phyloP scores from a whole-genome alignment of 148 eudicot species.

The Linanthus parryae region DNA sequence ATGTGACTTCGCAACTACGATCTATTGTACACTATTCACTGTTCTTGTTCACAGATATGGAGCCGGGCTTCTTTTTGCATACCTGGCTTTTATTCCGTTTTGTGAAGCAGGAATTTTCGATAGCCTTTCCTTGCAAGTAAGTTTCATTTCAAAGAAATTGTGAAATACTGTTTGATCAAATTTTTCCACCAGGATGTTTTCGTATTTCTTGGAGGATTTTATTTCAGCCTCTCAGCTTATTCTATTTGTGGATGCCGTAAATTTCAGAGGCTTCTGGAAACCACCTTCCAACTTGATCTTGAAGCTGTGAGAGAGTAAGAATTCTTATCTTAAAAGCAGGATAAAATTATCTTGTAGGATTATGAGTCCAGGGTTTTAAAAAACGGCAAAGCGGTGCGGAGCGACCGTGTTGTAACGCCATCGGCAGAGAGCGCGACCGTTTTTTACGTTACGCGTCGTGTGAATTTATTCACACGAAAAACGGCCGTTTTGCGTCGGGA shows the following conservation, averaged over 20 bases:
- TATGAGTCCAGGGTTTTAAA: no score
- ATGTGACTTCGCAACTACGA: background rate
- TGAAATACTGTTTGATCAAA: background rate
- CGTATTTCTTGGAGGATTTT: no score
- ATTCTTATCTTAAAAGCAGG: background rate
- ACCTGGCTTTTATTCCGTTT: conserved; percentile 82
- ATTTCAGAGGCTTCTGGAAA: conserved; percentile 92
- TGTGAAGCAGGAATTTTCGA: conserved; percentile 83
- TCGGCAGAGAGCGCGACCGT: no score
- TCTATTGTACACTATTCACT: conserved; percentile 1
- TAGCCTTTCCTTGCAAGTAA: conserved; percentile 82
- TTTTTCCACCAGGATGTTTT: background rate
- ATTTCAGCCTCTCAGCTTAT: background rate
- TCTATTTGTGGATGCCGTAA: conserved; percentile 9
- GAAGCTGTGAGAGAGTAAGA: conserved; percentile 91
- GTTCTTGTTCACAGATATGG: conserved; percentile 58
- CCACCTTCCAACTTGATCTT: conserved; percentile 87
- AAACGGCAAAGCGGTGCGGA: no score
- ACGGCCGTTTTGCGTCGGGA: no score
- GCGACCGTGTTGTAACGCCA: no score
- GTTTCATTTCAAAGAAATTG: conserved; percentile 1
- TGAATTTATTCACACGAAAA: no score
- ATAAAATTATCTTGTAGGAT: background rate
- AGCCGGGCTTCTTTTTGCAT: conserved; percentile 93
- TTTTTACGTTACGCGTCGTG: no score